phyloP scores from a whole-genome alignment of 768 basidiomycete genomes.

The Amylocystis lapponica region DNA sequence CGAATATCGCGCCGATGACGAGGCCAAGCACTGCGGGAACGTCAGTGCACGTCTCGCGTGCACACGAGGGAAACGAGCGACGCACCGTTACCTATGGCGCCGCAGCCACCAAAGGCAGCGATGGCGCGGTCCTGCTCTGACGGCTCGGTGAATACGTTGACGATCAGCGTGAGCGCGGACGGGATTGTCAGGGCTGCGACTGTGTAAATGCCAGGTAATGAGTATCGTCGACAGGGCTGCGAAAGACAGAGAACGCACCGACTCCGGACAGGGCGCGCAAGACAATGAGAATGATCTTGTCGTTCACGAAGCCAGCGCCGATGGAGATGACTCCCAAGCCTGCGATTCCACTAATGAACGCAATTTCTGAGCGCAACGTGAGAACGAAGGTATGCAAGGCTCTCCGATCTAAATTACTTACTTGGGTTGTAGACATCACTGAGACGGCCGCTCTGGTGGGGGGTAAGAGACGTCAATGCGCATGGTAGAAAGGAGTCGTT shows the following conservation, averaged over 20 bases:
- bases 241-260: constrained; percentile 7
- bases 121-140: constrained; percentile 39
- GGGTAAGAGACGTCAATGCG: not conserved
- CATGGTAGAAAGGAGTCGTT: too few species aligned
- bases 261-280: constrained; percentile 28
- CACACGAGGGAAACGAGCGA: too few species aligned
- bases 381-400: not conserved
- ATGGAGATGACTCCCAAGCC: constrained; percentile 25
- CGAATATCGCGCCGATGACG: constrained; percentile 33
- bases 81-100: constrained; percentile 38
- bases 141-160: constrained; percentile 41
- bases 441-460: constrained; percentile 25
- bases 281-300: constrained; percentile 27
- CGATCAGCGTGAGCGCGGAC: constrained; percentile 36
- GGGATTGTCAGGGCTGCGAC: constrained; percentile 41
- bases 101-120: constrained; percentile 38
- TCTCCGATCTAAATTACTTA: constrained; percentile 10
- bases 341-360: constrained; percentile 23
- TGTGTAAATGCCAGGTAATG: constrained; percentile 2
- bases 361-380: constrained; percentile 15
- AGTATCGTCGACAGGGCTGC: not conserved
- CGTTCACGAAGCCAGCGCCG: constrained; percentile 25
- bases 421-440: constrained; percentile 30
- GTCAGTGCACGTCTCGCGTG: not conserved
- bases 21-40: constrained; percentile 23